Evolutionary conservation across 2,329 filamentous ascomycete species (phyloP), one percentile per base, ranked within the genome.

Genomic region (Lecanoromycetidae sp.): DNA sequence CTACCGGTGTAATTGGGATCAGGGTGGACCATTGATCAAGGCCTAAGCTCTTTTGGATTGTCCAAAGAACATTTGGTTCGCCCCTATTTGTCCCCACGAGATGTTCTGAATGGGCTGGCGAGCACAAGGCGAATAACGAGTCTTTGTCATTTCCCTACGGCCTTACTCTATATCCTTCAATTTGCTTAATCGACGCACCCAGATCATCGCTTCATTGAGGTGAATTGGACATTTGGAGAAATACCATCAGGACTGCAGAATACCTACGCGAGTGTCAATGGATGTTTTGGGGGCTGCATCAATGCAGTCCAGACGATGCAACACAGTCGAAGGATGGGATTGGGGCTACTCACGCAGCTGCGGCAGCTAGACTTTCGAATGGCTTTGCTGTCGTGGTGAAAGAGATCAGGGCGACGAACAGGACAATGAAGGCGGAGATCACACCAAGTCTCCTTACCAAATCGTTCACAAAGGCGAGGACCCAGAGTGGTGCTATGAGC

Each of bases 401-500:
- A 5, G 33, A 45, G 12, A 45, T 20, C 25, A 45, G 22, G 20
- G 35, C 13, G 9, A 45, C 43, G 26, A 45, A 45, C 6, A 45
- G 34, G 19, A 45, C 33, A 15, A 45, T 39, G 26, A 45, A 45
- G 2, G 43, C 26, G 15, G 43, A 45, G 10, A 17, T 45, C 10
- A 39, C 34, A 23, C 17, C 19, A 15, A 45, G 34, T 38, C 34
- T 45, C 32, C 17, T 25, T n/a, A 22, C 25, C 19, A 38, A 7
- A 8, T 35, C 43, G 23, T n/a, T 35, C 9, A 45, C 17, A 13
- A 22, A 45, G 26, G 43, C 27, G 4, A 45, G 17, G 9, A 39
- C 32, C 43, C 43, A 45, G 6, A 45, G 34, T 20, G 43, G 43
- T 3, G 43, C 34, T 8, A 45, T 45, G 26, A 45, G 43, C 43